Evolutionary conservation across 768 basidiomycete genomes (phyloP).

Genomic region (Trametes cingulata): DNA sequence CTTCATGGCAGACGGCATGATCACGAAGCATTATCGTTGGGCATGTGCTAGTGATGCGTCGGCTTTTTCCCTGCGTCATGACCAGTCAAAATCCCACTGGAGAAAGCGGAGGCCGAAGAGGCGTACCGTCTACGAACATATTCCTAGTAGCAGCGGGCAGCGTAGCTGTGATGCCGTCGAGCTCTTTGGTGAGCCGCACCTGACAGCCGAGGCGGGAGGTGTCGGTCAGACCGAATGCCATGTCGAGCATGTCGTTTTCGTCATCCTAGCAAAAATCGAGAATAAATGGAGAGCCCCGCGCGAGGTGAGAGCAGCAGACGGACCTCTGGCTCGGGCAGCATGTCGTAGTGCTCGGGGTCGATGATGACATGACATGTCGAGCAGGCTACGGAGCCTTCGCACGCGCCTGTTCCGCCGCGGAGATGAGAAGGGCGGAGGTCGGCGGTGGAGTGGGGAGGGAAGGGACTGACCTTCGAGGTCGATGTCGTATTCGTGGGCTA

Average conservation of each 20-base stretch:
- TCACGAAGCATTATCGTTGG: no score
- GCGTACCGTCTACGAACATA: conserved; percentile 91
- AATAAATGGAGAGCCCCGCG: background rate
- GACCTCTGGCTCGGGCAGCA: conserved; percentile 78
- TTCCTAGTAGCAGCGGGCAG: conserved; percentile 92
- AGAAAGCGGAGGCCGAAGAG: background rate
- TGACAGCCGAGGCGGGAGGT: conserved; percentile 85
- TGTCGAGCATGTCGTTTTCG: conserved; percentile 98
- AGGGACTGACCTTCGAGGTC: conserved; percentile 84
- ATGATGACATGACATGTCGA: conserved; percentile 97
- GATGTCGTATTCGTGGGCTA: conserved; percentile 95
- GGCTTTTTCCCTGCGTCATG: conserved; percentile 47
- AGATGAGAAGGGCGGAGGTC: background rate
- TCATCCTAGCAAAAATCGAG: conserved; percentile 60
- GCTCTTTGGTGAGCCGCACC: conserved; percentile 72
- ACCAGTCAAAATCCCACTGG: background rate
- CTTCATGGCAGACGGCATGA: no score
- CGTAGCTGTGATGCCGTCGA: conserved; percentile 84
- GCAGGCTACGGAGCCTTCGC: conserved; percentile 95
- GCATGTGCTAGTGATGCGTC: conserved; percentile 41
- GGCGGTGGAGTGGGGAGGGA: background rate
- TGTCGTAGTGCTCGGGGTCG: conserved; percentile 77
- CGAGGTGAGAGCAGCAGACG: background rate
- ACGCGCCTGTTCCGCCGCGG: conserved; percentile 66
- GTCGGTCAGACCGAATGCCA: conserved; percentile 96